These are phyloP conservation scores for Hypoxylon trugodes DNA, from an alignment of 495 filamentous ascomycete species.

Conservation along the genomic window DNA sequence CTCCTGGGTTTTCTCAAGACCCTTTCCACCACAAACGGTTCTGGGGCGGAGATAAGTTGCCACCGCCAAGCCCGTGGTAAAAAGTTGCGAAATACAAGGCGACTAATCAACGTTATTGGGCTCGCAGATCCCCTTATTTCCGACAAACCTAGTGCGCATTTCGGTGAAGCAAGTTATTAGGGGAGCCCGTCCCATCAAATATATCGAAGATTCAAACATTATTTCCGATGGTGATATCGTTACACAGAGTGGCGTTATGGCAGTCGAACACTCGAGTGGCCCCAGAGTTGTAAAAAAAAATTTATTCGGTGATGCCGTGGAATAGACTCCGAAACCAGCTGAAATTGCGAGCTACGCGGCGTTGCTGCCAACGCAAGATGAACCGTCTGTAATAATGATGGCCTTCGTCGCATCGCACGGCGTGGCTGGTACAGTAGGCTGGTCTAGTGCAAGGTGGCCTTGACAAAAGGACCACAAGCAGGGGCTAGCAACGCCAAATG, in stretches of 20 bases:
- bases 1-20: slow-evolving; percentile 54
- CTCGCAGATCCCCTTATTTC: slow-evolving; percentile 8
- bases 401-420: neutral
- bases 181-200: neutral
- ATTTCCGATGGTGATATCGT: slow-evolving; percentile 11
- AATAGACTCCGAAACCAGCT: slow-evolving; percentile 65
- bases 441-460: neutral
- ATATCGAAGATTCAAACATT: neutral
- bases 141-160: slow-evolving; percentile 22
- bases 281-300: slow-evolving; percentile 59
- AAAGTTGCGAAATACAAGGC: slow-evolving; percentile 46
- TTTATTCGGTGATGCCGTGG: slow-evolving; percentile 62
- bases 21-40: slow-evolving; percentile 47
- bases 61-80: slow-evolving; percentile 48
- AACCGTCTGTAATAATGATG: slow-evolving; percentile 31
- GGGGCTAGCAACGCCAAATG: neutral
- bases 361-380: slow-evolving; percentile 64
- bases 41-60: slow-evolving; percentile 41
- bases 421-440: neutral
- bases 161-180: slow-evolving; percentile 18
- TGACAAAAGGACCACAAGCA: slow-evolving; percentile 3
- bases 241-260: slow-evolving; percentile 42
- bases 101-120: slow-evolving; percentile 41
- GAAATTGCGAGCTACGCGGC: slow-evolving; percentile 67
- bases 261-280: slow-evolving; percentile 66